These are phyloP conservation scores for Mimosa bimucronata DNA, from an alignment of 306 rosid genomes.

Conservation along the genomic window DNA sequence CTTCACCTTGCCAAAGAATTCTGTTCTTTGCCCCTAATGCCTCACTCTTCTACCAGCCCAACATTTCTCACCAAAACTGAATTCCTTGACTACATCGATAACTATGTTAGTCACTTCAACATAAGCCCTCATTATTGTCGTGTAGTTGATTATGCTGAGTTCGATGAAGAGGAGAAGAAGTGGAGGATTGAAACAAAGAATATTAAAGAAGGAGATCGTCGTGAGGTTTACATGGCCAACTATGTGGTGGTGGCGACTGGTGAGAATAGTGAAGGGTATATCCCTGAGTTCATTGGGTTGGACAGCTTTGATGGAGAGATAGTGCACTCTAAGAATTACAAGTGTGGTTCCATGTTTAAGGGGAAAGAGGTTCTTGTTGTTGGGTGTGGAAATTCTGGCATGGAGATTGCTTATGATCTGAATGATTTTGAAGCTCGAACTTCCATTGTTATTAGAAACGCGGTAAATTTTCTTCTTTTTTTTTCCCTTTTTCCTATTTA, in stretches of 20 bases:
- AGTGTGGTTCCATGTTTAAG: constrained; percentile 41
- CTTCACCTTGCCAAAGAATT: constrained; percentile 53
- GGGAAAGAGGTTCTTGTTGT: constrained; percentile 57
- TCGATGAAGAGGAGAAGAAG: constrained; percentile 6
- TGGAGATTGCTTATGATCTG: constrained; percentile 62
- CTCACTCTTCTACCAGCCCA: constrained; percentile 35
- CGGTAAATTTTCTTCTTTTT: constrained; percentile 33
- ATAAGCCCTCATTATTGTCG: constrained; percentile 43
- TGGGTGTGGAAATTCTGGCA: constrained; percentile 71
- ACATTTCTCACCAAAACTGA: constrained; percentile 39
- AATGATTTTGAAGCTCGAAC: constrained; percentile 1
- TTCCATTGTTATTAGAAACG: constrained; percentile 45
- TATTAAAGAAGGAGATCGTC: neutral
- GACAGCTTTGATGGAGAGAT: constrained; percentile 46
- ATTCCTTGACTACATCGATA: constrained; percentile 43
- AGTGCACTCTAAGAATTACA: constrained; percentile 53
- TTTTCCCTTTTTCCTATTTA: no score
- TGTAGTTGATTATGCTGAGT: constrained; percentile 32
- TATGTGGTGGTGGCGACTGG: constrained; percentile 52
- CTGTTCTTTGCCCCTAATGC: constrained; percentile 42
- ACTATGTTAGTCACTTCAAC: constrained; percentile 37
- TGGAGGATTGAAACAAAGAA: constrained; percentile 44
- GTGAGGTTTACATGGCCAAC: no score
- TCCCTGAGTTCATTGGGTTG: constrained; percentile 48
- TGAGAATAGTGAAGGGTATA: constrained; percentile 39